These are phyloP conservation scores for Typha latifolia DNA, from an alignment of 176 grass and related monocot genomes.

Conservation along the genomic window DNA sequence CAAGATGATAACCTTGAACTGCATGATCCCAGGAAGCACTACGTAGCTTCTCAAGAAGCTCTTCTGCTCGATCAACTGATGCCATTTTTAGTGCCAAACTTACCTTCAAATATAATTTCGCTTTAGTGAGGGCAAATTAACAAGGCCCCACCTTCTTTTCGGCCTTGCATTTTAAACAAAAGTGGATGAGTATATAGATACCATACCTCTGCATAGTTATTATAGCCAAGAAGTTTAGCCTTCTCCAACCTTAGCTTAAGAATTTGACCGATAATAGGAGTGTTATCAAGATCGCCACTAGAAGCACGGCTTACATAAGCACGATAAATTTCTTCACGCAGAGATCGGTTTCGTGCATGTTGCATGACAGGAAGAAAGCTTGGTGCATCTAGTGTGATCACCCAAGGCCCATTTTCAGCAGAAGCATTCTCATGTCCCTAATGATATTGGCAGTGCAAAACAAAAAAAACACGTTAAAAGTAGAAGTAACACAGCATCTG, in stretches of 20 bases:
- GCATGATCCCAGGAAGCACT: constrained; percentile 91
- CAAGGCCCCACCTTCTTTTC: not conserved
- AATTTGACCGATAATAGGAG: constrained; percentile 63
- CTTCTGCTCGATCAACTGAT: constrained; percentile 68
- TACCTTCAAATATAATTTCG: constrained; percentile 38
- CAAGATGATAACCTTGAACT: constrained; percentile 47
- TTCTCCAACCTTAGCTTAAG: constrained; percentile 81
- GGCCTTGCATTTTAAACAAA: not conserved
- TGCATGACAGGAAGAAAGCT: constrained; percentile 89
- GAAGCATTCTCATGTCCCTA: constrained; percentile 91
- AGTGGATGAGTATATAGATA: constrained; percentile 5
- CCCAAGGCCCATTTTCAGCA: constrained; percentile 87
- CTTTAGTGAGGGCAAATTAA: constrained; percentile 15
- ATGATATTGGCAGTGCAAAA: constrained; percentile 2
- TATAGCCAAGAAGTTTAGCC: constrained; percentile 89
- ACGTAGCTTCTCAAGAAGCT: constrained; percentile 92
- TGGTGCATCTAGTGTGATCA: constrained; percentile 85
- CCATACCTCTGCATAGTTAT: constrained; percentile 80
- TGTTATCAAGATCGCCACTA: constrained; percentile 88
- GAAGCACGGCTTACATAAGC: constrained; percentile 71
- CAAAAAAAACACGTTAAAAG: not conserved
- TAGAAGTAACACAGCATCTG: not conserved
- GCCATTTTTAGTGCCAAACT: constrained; percentile 94
- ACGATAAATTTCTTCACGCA: constrained; percentile 85
- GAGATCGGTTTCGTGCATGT: constrained; percentile 71